Base-by-base conservation (phyloP, 2,329 filamentous ascomycete species). In the Pestalotiopsis sp. region DNA sequence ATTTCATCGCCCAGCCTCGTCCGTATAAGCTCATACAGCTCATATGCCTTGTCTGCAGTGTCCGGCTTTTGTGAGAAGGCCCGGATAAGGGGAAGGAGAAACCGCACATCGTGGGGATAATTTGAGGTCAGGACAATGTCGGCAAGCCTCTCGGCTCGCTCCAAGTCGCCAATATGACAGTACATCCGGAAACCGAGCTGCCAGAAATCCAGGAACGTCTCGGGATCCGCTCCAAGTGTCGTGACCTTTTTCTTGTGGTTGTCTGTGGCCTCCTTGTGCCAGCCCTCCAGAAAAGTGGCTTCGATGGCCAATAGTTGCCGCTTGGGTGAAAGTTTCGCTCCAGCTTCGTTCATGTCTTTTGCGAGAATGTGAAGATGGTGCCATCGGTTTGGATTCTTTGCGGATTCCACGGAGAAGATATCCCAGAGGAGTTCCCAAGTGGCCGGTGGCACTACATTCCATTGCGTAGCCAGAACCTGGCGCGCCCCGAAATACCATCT, bases 281-380 rank as follows among this genome's bases (percentile, higher is more conserved):
- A 88, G 2, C 90, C 91, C 55, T 87, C 85, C 5, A 90, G 82
- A 71, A 92, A 91, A 55, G 92, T 82, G 68, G 91, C 88, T 75
- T 93, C 90, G 39, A 94, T 89, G 39, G 90, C 90, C 36, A 91
- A 80, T 20, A 94, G 80, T 71, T 89, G 88, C 73, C 93, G 91
- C 2, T 82, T 77, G 3, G 85, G 83, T 13, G 80, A 83, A 65
- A 94, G 80, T 1, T 82, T 72, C 63, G 88, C 82, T 7, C 87
- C 88, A 20, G 87, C 86, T 4, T 86, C 84, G 67, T 84, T 83
- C 84, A 93, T 91, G 75, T 94, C 92, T 73, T 89, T 85, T 4
- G 88, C 85, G 3, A 95, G 82, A 39, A 83, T 80, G 69, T 87
- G 87, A 38, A 93, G 79, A 74, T 91, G 90, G 5, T 84, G 80